These are phyloP conservation scores for Whalleya microplaca DNA, from an alignment of 2,329 filamentous ascomycete species.

Conservation along the genomic window DNA sequence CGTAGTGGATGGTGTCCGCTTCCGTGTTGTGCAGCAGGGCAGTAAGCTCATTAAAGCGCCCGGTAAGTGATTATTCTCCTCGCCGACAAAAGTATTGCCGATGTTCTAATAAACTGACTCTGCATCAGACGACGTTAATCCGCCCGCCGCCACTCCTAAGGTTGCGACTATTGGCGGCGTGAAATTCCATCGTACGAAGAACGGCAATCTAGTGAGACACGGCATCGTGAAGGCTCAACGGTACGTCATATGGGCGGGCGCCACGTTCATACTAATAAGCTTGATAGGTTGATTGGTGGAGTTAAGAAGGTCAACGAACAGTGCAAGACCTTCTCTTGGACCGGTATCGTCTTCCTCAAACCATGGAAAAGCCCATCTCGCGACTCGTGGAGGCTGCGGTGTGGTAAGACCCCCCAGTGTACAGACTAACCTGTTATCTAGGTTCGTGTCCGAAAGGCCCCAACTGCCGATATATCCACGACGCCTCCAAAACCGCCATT, in stretches of 20 bases:
- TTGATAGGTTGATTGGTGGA: slow-evolving; percentile 52
- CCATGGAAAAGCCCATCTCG: slow-evolving; percentile 38
- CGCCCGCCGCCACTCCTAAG: slow-evolving; percentile 73
- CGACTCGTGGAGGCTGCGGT: slow-evolving; percentile 38
- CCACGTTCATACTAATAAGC: slow-evolving; percentile 43
- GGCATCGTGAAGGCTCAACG: slow-evolving; percentile 75
- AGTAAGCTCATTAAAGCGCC: slow-evolving; percentile 79
- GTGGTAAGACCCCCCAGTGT: slow-evolving; percentile 45
- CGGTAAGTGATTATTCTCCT: slow-evolving; percentile 55
- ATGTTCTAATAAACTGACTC: slow-evolving; percentile 26
- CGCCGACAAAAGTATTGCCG: slow-evolving; percentile 11
- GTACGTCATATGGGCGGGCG: slow-evolving; percentile 54
- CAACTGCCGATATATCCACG: slow-evolving; percentile 79
- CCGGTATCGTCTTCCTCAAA: slow-evolving; percentile 62
- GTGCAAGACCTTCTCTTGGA: slow-evolving; percentile 74
- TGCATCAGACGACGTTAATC: slow-evolving; percentile 58
- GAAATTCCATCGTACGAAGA: slow-evolving; percentile 82
- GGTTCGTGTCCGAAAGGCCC: slow-evolving; percentile 86
- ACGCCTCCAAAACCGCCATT: slow-evolving; percentile 82
- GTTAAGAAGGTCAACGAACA: slow-evolving; percentile 72
- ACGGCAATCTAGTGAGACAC: slow-evolving; percentile 81
- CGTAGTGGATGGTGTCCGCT: slow-evolving; percentile 71
- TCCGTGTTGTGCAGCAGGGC: slow-evolving; percentile 73
- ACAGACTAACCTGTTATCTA: slow-evolving; percentile 53
- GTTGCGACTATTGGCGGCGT: slow-evolving; percentile 74